These are phyloP conservation scores for Daldinia sp. DNA, from an alignment of 2,329 filamentous ascomycete genomes.

Conservation along the genomic window DNA sequence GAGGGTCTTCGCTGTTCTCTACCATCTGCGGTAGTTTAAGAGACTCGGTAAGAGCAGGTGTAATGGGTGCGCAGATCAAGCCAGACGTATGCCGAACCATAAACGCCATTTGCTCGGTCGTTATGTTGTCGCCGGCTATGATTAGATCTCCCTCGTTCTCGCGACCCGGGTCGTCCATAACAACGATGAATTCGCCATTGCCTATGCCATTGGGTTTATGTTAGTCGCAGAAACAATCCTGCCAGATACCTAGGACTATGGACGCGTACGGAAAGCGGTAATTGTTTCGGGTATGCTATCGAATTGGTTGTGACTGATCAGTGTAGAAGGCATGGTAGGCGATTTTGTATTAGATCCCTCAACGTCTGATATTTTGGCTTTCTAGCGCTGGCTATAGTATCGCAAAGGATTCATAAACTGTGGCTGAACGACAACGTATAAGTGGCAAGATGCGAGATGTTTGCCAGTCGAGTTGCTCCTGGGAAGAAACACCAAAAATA, in stretches of 20 bases:
- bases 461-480: not conserved
- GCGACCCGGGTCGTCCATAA: slow-evolving; percentile 89
- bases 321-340: slow-evolving; percentile 58
- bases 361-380: not conserved
- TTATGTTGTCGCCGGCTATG: slow-evolving; percentile 86
- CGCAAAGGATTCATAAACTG: slow-evolving; percentile 1
- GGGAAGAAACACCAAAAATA: not conserved
- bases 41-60: slow-evolving; percentile 70
- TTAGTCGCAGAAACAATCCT: slow-evolving; percentile 16
- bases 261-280: slow-evolving; percentile 66
- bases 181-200: slow-evolving; percentile 91
- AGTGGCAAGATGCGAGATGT: slow-evolving; percentile 1
- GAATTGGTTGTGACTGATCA: slow-evolving; percentile 63
- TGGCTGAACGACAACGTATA: not conserved
- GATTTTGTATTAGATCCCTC: slow-evolving; percentile 7
- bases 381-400: not conserved
- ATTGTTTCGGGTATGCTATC: slow-evolving; percentile 72
- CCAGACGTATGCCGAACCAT: slow-evolving; percentile 92
- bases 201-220: slow-evolving; percentile 52
- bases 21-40: slow-evolving; percentile 94
- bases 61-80: slow-evolving; percentile 88
- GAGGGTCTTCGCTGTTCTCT: slow-evolving; percentile 74
- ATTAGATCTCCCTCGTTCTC: slow-evolving; percentile 99
- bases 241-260: not conserved
- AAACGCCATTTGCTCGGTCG: slow-evolving; percentile 92